Base-by-base conservation (phyloP, 2,329 filamentous ascomycete genomes). In the Septoria linicola region DNA sequence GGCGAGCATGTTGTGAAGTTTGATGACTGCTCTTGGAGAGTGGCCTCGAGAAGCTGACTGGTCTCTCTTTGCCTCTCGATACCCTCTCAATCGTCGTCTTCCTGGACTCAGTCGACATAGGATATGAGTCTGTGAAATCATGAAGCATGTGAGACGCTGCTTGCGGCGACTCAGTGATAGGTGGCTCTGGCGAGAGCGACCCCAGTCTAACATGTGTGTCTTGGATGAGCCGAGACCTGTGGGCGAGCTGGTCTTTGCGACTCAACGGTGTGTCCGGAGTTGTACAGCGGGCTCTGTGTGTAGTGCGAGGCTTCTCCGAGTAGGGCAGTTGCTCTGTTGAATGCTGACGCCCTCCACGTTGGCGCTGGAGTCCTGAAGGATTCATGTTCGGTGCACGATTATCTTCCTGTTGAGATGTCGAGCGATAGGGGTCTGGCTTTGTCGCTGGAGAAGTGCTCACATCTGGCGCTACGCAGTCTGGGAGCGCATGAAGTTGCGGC, bases 171-270 rank as follows among this genome's bases (percentile, higher is more conserved):
- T 48, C 44, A 13, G 25, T 25, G 20, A 48, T 25, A 7, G 36
- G 44, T 13, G 44, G 44, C 13, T 52, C 49, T 0, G 43, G 49
- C 1, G 43, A 47, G 16, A 47, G 47, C 7, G 39, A 49, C n/a
- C 40, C 45, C 11, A 49, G 39, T 7, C 45, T 20, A 19, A 36
- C 40, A 16, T 49, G 51, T 3, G 41, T 43, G 4, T 53, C 45
- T 45, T 53, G 45, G 11, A 53, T 53, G 8, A 41, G 45, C 23
- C 34, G 34, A 8, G 51, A 42, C n/a, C 51, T 36, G 27, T 48
- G 41, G 3, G 46, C 51, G 20, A 53, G 51, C 32, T 53, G 45
- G 16, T 53, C 45, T 30, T 48, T 48, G 4, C 51, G 51, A 34
- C 51, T 48, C 13, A 43, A 36, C 11, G 51, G 41, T 25, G 51